A percentile compares a stretch with the other conserved stretches of the same genome.
Conservation (phyloP, 1,284 basidiomycete genomes). For the Phellinidium pouzarii region DNA sequence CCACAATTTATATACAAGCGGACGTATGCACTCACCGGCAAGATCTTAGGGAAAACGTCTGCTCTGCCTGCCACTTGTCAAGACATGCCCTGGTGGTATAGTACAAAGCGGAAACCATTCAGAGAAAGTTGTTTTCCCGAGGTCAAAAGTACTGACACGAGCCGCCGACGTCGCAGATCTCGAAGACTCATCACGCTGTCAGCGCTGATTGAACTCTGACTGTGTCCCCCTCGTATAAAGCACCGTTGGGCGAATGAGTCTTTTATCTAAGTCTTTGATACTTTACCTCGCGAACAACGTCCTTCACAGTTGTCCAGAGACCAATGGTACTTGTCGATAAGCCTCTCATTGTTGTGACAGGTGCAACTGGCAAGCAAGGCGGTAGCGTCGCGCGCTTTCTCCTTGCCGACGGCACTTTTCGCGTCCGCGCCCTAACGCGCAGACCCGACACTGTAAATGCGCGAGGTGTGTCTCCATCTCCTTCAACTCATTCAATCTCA, state of each 20-base stretch:
- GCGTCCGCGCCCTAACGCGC: conserved; percentile 19
- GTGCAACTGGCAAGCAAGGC: conserved; percentile 19
- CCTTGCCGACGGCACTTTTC: conserved; percentile 17
- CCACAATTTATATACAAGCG: no score
- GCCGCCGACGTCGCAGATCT: not conserved
- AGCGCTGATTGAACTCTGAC: no score
- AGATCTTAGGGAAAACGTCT: no score
- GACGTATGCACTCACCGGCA: no score
- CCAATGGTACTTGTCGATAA: conserved; percentile 11
- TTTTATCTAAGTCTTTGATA: not conserved
- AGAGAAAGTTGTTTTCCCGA: not conserved
- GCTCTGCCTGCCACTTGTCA: no score
- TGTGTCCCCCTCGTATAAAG: not conserved
- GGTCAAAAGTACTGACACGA: not conserved
- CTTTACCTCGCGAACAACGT: not conserved
- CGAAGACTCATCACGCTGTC: not conserved
- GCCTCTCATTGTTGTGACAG: conserved; percentile 16
- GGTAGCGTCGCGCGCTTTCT: conserved; percentile 17
- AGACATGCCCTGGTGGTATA: no score
- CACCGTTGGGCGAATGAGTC: not conserved
- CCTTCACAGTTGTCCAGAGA: not conserved
- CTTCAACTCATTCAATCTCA: no score
- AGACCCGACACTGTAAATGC: conserved; percentile 18
- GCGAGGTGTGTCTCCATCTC: conserved; percentile 15
- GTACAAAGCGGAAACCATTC: no score